phyloP scores from a whole-genome alignment of 805 yeast species.

The Wickerhamiella galacta region DNA sequence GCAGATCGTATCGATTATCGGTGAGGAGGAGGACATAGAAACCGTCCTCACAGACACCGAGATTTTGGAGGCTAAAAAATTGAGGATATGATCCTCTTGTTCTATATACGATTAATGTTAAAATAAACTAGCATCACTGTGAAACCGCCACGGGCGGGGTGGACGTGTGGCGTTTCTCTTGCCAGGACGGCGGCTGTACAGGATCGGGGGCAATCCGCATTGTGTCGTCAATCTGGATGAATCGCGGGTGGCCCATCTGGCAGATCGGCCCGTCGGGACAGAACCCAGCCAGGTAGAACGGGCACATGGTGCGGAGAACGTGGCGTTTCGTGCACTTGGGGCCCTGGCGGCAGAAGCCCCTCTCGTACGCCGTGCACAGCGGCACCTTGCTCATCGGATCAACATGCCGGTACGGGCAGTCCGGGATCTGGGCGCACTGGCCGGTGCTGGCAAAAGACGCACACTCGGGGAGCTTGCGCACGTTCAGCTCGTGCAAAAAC shows the following conservation, averaged over 20 bases:
- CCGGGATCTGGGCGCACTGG: constrained; percentile 75
- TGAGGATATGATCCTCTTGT: neutral
- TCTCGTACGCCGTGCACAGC: constrained; percentile 63
- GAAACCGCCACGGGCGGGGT: too few species aligned
- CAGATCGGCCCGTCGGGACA: constrained; percentile 81
- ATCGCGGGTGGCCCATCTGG: constrained; percentile 68
- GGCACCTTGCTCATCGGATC: constrained; percentile 85
- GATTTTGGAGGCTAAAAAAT: constrained; percentile 22
- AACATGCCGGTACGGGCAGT: constrained; percentile 80
- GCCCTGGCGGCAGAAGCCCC: constrained; percentile 87
- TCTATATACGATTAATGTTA: neutral
- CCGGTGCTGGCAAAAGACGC: constrained; percentile 59
- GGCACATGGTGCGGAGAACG: constrained; percentile 59
- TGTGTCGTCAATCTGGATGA: constrained; percentile 25
- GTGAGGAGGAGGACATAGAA: constrained; percentile 34
- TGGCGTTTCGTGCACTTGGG: constrained; percentile 75
- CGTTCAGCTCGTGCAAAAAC: constrained; percentile 84
- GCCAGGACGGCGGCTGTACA: neutral
- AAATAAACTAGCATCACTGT: neutral
- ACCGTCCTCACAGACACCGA: constrained; percentile 76
- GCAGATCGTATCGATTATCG: constrained; percentile 65
- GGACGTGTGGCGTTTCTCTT: neutral
- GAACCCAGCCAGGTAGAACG: constrained; percentile 69
- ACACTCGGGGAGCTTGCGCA: constrained; percentile 94
- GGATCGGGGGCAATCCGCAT: constrained; percentile 22